Evolutionary conservation across 1,139 yeast species (phyloP).

Genomic region (Saccharomyces pastorianus): DNA sequence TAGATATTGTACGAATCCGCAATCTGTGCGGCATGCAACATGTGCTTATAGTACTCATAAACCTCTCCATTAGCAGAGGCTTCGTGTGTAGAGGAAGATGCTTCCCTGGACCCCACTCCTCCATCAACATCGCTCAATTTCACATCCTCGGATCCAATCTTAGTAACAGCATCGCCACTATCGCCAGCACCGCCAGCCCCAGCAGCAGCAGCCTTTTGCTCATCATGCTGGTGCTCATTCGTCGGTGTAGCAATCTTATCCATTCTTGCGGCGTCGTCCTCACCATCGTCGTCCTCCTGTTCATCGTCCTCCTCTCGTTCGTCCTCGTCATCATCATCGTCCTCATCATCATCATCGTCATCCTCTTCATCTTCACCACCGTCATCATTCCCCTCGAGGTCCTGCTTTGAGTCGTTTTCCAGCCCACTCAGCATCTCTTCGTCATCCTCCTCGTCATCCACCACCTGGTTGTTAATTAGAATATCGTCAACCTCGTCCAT

Average conservation of each 20-base stretch:
- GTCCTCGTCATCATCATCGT: slow-evolving; percentile 7
- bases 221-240: neutral
- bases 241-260: slow-evolving; percentile 3
- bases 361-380: slow-evolving; percentile 29
- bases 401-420: slow-evolving; percentile 28
- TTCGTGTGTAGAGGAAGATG: slow-evolving; percentile 15
- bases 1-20: slow-evolving; percentile 50
- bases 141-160: slow-evolving; percentile 27
- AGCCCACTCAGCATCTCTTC: slow-evolving; percentile 30
- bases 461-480: slow-evolving; percentile 22
- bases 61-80: slow-evolving; percentile 18
- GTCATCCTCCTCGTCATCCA: slow-evolving; percentile 25
- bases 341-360: slow-evolving; percentile 30
- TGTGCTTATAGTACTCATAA: slow-evolving; percentile 34
- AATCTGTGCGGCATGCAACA: slow-evolving; percentile 38
- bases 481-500: slow-evolving; percentile 31
- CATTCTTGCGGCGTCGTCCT: slow-evolving; percentile 14
- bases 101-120: slow-evolving; percentile 8
- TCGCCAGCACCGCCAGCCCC: neutral
- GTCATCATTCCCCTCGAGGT: slow-evolving; percentile 28
- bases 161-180: neutral
- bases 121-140: slow-evolving; percentile 29
- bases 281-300: slow-evolving; percentile 15
- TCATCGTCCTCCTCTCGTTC: too few species aligned
- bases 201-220: neutral